phyloP scores from a whole-genome alignment of 345 rosid species.

The Salix koriyanagi region DNA sequence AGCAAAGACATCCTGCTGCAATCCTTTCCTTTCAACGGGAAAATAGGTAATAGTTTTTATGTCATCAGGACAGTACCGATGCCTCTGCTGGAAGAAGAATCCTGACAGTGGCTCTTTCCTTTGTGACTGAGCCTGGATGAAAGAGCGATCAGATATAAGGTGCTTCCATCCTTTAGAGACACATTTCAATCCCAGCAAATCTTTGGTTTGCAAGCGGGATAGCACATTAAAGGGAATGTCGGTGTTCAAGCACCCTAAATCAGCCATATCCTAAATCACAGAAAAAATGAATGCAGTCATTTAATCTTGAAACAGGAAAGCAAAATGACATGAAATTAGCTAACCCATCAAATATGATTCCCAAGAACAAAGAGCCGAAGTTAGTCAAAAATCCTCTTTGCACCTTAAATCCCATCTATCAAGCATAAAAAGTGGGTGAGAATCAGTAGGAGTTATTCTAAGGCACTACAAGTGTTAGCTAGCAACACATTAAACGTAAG shows the following conservation, averaged over 20 bases:
- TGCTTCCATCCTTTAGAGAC: constrained; percentile 33
- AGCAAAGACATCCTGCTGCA: constrained; percentile 17
- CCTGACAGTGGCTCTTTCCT: constrained; percentile 28
- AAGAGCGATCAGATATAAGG: constrained; percentile 25
- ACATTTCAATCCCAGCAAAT: constrained; percentile 21
- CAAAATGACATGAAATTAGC: too few relatives aligned
- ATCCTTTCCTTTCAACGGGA: constrained; percentile 17
- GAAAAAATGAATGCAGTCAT: not conserved
- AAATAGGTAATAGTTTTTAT: constrained; percentile 28
- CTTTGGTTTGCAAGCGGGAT: constrained; percentile 33
- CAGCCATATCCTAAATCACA: constrained; percentile 9
- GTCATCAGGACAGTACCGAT: constrained; percentile 17
- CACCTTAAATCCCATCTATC: too few relatives aligned
- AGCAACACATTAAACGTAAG: too few relatives aligned
- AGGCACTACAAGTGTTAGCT: too few relatives aligned
- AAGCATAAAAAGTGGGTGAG: too few relatives aligned
- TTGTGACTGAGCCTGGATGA: constrained; percentile 25
- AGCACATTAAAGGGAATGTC: constrained; percentile 33
- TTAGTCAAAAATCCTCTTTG: too few relatives aligned
- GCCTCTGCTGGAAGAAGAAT: constrained; percentile 37
- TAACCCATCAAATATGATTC: too few relatives aligned
- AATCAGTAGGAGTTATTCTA: too few relatives aligned
- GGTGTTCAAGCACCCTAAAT: constrained; percentile 1
- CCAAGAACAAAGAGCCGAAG: too few relatives aligned
- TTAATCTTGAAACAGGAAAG: not conserved